A percentile compares a stretch with the other conserved stretches of the same genome.
Conservation (phyloP, 306 rosid genomes). For the Comarum palustre region DNA sequence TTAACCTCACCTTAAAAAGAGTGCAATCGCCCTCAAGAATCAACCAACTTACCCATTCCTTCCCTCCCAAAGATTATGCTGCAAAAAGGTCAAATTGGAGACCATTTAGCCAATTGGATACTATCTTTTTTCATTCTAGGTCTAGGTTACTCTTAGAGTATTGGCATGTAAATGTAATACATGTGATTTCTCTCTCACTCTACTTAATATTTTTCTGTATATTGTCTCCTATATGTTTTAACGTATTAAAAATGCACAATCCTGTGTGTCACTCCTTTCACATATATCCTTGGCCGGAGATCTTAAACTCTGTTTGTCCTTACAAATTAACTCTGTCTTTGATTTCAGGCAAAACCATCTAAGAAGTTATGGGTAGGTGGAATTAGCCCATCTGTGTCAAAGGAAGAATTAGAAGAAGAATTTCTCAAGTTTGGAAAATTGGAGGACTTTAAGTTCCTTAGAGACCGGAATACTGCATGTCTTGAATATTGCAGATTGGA, state of each 20-base stretch:
- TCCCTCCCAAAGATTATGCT: background rate
- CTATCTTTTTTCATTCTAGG: background rate
- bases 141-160: background rate
- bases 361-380: conserved; percentile 97
- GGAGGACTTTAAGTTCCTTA: conserved; percentile 77
- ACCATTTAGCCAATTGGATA: background rate
- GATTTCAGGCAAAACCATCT: conserved; percentile 79
- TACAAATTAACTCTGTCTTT: conserved; percentile 14
- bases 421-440: conserved; percentile 78
- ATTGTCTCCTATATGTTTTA: background rate
- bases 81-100: background rate
- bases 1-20: background rate
- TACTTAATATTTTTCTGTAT: background rate
- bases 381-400: conserved; percentile 71
- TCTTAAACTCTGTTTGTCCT: conserved; percentile 9
- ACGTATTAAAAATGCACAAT: background rate
- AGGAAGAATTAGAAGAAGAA: conserved; percentile 77
- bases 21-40: background rate
- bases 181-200: background rate
- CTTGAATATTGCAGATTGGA: conserved; percentile 76
- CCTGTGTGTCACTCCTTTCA: background rate
- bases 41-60: background rate
- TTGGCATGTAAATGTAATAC: background rate
- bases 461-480: conserved; percentile 87
- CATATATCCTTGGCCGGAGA: background rate